Evolutionary conservation across 2,329 filamentous ascomycete genomes (phyloP).

Genomic region (Dothidotthia symphoricarpi): DNA sequence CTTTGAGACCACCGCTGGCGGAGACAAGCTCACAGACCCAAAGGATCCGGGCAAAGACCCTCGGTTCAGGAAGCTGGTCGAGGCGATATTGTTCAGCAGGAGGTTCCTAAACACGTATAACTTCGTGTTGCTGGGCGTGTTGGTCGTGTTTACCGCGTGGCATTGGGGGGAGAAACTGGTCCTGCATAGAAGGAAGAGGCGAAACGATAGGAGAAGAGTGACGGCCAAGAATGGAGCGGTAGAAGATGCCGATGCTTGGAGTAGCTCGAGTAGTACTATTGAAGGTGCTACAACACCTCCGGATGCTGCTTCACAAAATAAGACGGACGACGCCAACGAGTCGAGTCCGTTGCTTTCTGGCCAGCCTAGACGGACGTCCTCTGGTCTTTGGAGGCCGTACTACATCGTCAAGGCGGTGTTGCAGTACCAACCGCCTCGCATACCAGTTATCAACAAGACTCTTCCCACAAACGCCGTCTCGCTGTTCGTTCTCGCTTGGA

Average conservation of each 20-base stretch:
- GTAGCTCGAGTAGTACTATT: constrained; percentile 43
- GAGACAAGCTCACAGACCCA: constrained; percentile 20
- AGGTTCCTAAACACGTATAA: constrained; percentile 44
- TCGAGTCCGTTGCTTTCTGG: constrained; percentile 34
- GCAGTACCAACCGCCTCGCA: constrained; percentile 57
- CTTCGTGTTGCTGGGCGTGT: constrained; percentile 36
- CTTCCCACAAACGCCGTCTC: constrained; percentile 59
- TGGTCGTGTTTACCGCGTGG: constrained; percentile 40
- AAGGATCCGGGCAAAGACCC: constrained; percentile 39
- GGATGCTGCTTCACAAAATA: constrained; percentile 15
- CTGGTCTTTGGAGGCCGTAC: constrained; percentile 18
- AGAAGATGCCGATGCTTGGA: constrained; percentile 27
- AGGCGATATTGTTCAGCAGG: constrained; percentile 41
- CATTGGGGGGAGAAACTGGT: constrained; percentile 37
- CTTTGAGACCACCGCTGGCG: constrained; percentile 5
- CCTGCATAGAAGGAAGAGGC: constrained; percentile 15
- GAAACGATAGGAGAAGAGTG: not conserved
- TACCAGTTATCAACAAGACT: constrained; percentile 57
- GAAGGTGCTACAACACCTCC: constrained; percentile 39
- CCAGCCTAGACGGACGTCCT: constrained; percentile 2
- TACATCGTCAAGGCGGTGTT: constrained; percentile 37
- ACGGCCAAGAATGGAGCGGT: not conserved
- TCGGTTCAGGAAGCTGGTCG: constrained; percentile 37
- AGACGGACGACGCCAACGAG: constrained; percentile 25
- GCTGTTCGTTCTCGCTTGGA: constrained; percentile 52